These are phyloP conservation scores for Rubroshorea leprosula DNA, from an alignment of 345 rosid species.

Conservation along the genomic window DNA sequence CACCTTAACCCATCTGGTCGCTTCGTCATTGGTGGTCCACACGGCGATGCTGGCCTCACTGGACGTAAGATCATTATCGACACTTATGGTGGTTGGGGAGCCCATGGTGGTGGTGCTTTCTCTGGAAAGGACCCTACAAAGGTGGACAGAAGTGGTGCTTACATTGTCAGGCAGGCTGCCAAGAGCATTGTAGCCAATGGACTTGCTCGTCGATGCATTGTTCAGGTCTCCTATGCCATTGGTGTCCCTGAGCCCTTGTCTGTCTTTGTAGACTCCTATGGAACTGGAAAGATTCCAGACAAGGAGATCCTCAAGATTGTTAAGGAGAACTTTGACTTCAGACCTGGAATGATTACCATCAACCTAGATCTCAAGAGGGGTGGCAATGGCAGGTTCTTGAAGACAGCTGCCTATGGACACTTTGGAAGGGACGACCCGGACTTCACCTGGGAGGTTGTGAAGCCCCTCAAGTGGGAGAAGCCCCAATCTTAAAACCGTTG, in stretches of 20 bases:
- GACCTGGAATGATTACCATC: constrained; percentile 42
- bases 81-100: constrained; percentile 43
- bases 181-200: constrained; percentile 39
- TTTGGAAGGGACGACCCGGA: constrained; percentile 41
- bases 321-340: constrained; percentile 42
- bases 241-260: constrained; percentile 42
- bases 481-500: constrained; percentile 8
- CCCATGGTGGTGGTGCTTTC: constrained; percentile 45
- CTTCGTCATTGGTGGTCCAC: constrained; percentile 42
- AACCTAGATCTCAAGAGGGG: constrained; percentile 39
- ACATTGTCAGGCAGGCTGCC: constrained; percentile 41
- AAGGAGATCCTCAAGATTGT: constrained; percentile 40
- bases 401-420: constrained; percentile 44
- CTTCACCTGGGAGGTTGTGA: constrained; percentile 50
- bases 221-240: constrained; percentile 47
- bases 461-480: constrained; percentile 34
- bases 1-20: constrained; percentile 42
- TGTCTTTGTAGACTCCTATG: constrained; percentile 34
- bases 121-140: constrained; percentile 40
- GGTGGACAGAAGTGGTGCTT: constrained; percentile 45
- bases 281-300: constrained; percentile 39
- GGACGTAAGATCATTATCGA: constrained; percentile 45
- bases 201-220: constrained; percentile 39
- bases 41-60: constrained; percentile 41
- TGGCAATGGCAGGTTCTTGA: constrained; percentile 37